A percentile compares a stretch with the other conserved stretches of the same genome.
Conservation (phyloP, 2,329 filamentous ascomycete species). For the Paecilomyces dactylethromorphus region DNA sequence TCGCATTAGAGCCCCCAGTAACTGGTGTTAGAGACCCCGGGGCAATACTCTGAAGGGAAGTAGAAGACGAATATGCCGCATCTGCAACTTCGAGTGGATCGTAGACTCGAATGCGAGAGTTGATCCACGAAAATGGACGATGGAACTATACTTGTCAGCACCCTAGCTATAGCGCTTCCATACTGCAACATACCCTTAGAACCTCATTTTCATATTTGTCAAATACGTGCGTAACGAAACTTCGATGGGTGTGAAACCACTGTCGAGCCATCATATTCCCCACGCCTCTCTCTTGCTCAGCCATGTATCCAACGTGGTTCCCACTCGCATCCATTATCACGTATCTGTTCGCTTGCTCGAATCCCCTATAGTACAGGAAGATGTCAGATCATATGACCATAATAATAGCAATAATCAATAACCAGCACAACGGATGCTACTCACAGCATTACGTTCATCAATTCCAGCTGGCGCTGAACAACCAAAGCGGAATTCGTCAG, state of each 20-base stretch:
- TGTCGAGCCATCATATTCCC: constrained; percentile 52
- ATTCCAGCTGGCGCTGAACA: constrained; percentile 57
- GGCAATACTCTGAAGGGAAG: constrained; percentile 39
- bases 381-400: not conserved
- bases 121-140: constrained; percentile 59
- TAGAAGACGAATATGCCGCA: constrained; percentile 31
- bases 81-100: constrained; percentile 40
- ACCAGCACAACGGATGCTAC: constrained; percentile 7
- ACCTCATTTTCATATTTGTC: constrained; percentile 56
- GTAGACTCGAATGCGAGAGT: constrained; percentile 51
- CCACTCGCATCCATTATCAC: constrained; percentile 59
- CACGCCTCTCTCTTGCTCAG: constrained; percentile 56
- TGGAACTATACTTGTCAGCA: constrained; percentile 42
- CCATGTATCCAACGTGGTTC: constrained; percentile 58
- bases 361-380: constrained; percentile 37
- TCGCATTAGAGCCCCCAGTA: constrained; percentile 39
- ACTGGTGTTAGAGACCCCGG: constrained; percentile 33
- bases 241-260: constrained; percentile 55
- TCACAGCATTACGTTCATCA: constrained; percentile 58
- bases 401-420: not conserved
- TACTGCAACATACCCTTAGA: constrained; percentile 35
- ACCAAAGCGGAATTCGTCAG: constrained; percentile 57
- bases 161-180: not conserved
- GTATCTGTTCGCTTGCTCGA: constrained; percentile 62
- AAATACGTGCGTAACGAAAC: constrained; percentile 61